A percentile compares a stretch with the other conserved stretches of the same genome.
These are phyloP conservation scores for Coleophoma eucalyptorum DNA, from an alignment of 2,329 filamentous ascomycete genomes.

Conservation along the genomic window DNA sequence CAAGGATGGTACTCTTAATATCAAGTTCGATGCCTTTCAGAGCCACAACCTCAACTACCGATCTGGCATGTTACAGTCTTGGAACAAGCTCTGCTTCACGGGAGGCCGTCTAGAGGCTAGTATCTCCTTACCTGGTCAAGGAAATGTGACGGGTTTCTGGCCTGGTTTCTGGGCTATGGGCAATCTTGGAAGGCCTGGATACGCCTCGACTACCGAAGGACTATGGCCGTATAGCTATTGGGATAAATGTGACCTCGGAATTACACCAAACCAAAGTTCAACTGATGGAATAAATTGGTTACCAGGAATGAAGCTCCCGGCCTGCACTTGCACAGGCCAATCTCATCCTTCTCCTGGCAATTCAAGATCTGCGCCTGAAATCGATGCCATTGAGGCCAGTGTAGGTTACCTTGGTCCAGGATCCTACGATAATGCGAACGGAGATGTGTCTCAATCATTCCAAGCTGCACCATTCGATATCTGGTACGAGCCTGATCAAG, in stretches of 20 bases:
- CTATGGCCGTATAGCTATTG: conserved; percentile 74
- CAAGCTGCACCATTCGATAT: conserved; percentile 69
- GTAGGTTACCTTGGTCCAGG: conserved; percentile 33
- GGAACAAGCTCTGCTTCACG: conserved; percentile 72
- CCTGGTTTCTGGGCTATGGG: conserved; percentile 76
- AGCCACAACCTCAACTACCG: conserved; percentile 65
- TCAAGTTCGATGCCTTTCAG: conserved; percentile 61
- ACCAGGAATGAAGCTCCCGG: conserved; percentile 67
- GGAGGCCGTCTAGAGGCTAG: conserved; percentile 67
- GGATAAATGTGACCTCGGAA: conserved; percentile 64
- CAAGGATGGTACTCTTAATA: conserved; percentile 55
- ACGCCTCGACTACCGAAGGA: conserved; percentile 66
- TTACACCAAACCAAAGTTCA: conserved; percentile 68
- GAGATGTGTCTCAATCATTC: conserved; percentile 61
- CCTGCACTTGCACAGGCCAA: conserved; percentile 59
- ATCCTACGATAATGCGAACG: conserved; percentile 46
- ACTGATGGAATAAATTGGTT: conserved; percentile 62
- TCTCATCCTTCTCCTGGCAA: conserved; percentile 64
- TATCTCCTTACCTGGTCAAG: conserved; percentile 64
- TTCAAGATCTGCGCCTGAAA: conserved; percentile 66
- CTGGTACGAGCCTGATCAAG: conserved; percentile 63
- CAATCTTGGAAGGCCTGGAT: conserved; percentile 66
- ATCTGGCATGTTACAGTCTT: conserved; percentile 71
- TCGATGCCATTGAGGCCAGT: conserved; percentile 69
- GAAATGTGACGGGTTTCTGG: conserved; percentile 68